Evolutionary conservation across 148 eudicot genomes (phyloP).

Genomic region (Spergularia marina): DNA sequence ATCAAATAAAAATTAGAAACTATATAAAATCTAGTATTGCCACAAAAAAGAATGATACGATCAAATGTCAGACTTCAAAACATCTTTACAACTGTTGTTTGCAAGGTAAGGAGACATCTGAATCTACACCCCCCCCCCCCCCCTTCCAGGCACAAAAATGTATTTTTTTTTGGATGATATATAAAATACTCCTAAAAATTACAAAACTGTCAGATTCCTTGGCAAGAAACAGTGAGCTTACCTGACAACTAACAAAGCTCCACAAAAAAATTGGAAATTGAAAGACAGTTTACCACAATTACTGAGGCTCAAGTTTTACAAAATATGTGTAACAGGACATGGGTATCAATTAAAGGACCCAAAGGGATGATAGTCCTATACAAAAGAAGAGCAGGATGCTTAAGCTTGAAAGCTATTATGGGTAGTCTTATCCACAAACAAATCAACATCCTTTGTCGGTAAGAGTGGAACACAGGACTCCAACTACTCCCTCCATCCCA

Average conservation of each 20-base stretch:
- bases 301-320: neutral
- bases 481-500: no score
- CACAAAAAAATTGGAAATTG: neutral
- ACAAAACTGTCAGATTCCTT: neutral
- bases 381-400: no score
- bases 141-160: neutral
- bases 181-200: neutral
- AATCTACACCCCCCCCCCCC: neutral
- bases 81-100: neutral
- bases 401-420: no score
- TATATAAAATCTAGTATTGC: neutral
- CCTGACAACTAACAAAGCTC: neutral
- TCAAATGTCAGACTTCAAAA: neutral
- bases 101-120: neutral
- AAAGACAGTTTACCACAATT: neutral
- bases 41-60: neutral
- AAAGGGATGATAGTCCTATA: no score
- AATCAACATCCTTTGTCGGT: no score
- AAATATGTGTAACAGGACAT: neutral
- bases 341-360: no score
- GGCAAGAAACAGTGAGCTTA: neutral
- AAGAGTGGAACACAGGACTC: no score
- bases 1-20: neutral
- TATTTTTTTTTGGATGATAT: neutral
- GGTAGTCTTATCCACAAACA: no score